phyloP scores from a whole-genome alignment of 2,329 filamentous ascomycete species.

The Alternaria sp. region DNA sequence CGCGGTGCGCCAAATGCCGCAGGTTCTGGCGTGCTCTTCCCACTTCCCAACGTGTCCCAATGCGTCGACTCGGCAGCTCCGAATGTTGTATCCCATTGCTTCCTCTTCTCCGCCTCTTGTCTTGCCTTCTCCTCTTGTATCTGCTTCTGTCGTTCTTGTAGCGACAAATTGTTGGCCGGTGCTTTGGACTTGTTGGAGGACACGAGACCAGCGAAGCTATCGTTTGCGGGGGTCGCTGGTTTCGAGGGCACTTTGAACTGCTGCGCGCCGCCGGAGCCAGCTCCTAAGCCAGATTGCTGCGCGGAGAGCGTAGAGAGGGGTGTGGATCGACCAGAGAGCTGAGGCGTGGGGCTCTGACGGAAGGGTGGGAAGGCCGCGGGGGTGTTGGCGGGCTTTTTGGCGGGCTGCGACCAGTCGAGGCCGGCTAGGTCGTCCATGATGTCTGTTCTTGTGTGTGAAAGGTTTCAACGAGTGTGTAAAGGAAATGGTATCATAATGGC shows the following conservation, averaged over 20 bases:
- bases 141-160: constrained; percentile 69
- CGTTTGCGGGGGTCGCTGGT: constrained; percentile 58
- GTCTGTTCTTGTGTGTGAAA: constrained; percentile 35
- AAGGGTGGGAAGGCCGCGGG: constrained; percentile 43
- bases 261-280: constrained; percentile 42
- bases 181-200: constrained; percentile 65
- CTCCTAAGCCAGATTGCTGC: constrained; percentile 50
- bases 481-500: constrained; percentile 32
- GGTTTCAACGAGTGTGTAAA: constrained; percentile 7
- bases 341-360: constrained; percentile 47
- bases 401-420: constrained; percentile 54
- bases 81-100: constrained; percentile 77
- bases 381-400: constrained; percentile 34
- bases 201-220: constrained; percentile 81
- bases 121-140: constrained; percentile 78
- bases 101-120: constrained; percentile 76
- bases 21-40: constrained; percentile 57
- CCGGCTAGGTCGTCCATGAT: constrained; percentile 58
- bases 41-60: constrained; percentile 73
- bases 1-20: constrained; percentile 31
- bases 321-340: constrained; percentile 49
- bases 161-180: constrained; percentile 70
- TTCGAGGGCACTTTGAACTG: constrained; percentile 59
- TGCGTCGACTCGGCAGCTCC: constrained; percentile 71
- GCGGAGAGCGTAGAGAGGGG: constrained; percentile 46